Conservation (phyloP, 345 rosid species). For the Sisymbrium altissimum region DNA sequence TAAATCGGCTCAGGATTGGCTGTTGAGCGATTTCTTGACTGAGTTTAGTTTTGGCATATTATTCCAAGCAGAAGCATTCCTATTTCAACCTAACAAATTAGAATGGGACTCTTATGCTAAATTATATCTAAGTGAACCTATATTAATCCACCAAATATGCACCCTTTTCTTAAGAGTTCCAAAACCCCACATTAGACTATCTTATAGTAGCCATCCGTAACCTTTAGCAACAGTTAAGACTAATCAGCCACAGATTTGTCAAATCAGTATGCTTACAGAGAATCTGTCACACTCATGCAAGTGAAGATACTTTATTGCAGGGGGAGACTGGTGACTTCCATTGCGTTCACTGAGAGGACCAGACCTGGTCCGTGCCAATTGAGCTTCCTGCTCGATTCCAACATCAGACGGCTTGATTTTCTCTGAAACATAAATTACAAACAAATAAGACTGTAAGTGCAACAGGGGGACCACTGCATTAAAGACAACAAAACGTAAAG, state of each 20-base stretch:
- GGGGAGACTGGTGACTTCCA: conserved; percentile 60
- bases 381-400: conserved; percentile 94
- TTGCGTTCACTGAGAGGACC: conserved; percentile 54
- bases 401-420: conserved; percentile 95
- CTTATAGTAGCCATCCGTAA: not conserved
- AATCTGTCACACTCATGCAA: conserved; percentile 90
- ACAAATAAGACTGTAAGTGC: conserved; percentile 1
- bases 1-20: not conserved
- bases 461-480: conserved; percentile 6
- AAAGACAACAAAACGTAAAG: not conserved
- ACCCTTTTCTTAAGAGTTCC: not conserved
- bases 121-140: not conserved
- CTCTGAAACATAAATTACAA: conserved; percentile 51
- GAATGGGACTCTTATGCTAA: not conserved
- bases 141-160: conserved; percentile 1
- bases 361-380: conserved; percentile 63
- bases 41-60: not conserved
- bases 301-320: conserved; percentile 79
- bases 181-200: not conserved
- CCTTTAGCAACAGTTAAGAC: not conserved
- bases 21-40: not conserved
- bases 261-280: conserved; percentile 63
- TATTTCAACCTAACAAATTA: not conserved
- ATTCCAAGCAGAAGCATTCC: conserved; percentile 8
- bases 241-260: not conserved